Conservation (phyloP, 768 basidiomycete species). For the Lepiota brunneoincarnata region DNA sequence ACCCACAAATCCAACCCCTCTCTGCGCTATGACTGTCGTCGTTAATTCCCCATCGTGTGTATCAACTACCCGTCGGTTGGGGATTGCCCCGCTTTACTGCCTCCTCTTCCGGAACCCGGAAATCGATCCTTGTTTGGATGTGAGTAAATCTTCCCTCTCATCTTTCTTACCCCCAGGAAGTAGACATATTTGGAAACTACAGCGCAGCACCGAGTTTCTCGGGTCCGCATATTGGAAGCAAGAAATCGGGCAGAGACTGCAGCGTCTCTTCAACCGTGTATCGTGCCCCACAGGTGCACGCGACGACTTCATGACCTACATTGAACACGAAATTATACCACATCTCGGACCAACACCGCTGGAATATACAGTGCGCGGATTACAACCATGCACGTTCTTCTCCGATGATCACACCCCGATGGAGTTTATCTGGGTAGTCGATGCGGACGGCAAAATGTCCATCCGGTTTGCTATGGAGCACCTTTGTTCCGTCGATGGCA, state of each 20-base stretch:
- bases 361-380: not conserved
- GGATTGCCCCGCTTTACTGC: no score
- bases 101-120: no score
- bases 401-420: conserved; percentile 18
- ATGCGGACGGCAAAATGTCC: conserved; percentile 14
- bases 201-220: not conserved
- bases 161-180: no score
- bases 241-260: conserved; percentile 8
- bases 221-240: conserved; percentile 6
- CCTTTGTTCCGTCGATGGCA: conserved; percentile 8
- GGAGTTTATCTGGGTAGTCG: conserved; percentile 17
- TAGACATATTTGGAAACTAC: no score
- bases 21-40: no score
- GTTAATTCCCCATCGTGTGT: no score
- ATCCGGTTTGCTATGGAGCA: conserved; percentile 18
- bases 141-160: no score
- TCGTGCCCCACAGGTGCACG: not conserved
- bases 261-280: conserved; percentile 7
- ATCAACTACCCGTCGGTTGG: no score
- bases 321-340: conserved; percentile 8
- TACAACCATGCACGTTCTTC: conserved; percentile 14
- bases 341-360: conserved; percentile 14
- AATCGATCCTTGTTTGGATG: no score
- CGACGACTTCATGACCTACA: conserved; percentile 9
- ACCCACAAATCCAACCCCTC: no score